These are phyloP conservation scores for Sporothrix variecibatus DNA, from an alignment of 2,329 filamentous ascomycete species.

Conservation along the genomic window DNA sequence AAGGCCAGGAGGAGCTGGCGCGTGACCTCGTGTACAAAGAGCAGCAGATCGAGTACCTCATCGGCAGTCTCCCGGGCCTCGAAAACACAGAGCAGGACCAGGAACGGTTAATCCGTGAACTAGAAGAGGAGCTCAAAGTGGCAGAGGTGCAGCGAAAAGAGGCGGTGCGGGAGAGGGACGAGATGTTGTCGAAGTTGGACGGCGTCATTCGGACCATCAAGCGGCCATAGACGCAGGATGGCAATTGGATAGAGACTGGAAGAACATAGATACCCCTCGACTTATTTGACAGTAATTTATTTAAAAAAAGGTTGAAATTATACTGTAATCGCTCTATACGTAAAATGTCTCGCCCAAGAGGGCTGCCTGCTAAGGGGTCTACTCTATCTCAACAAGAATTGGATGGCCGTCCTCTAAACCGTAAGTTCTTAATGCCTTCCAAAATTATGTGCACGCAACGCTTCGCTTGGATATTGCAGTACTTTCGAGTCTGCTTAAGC, in stretches of 20 bases:
- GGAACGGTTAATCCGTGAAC: constrained; percentile 63
- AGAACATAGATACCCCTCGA: constrained; percentile 26
- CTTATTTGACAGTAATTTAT: not conserved
- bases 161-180: constrained; percentile 64
- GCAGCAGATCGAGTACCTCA: constrained; percentile 78
- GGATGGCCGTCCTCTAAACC: not conserved
- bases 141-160: constrained; percentile 64
- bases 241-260: not conserved
- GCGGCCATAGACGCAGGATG: constrained; percentile 40
- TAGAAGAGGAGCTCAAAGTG: constrained; percentile 65
- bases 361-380: not conserved
- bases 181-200: constrained; percentile 61
- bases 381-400: not conserved
- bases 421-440: not conserved
- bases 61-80: constrained; percentile 73
- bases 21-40: constrained; percentile 77
- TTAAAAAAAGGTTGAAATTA: not conserved
- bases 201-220: constrained; percentile 61
- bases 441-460: not conserved
- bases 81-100: constrained; percentile 79
- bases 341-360: not conserved
- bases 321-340: not conserved
- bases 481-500: not conserved
- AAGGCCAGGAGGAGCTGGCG: constrained; percentile 70
- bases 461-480: not conserved